A percentile compares a stretch with the other conserved stretches of the same genome.
These are phyloP conservation scores for Penicillium canariense DNA, from an alignment of 495 filamentous ascomycete genomes.

Conservation along the genomic window DNA sequence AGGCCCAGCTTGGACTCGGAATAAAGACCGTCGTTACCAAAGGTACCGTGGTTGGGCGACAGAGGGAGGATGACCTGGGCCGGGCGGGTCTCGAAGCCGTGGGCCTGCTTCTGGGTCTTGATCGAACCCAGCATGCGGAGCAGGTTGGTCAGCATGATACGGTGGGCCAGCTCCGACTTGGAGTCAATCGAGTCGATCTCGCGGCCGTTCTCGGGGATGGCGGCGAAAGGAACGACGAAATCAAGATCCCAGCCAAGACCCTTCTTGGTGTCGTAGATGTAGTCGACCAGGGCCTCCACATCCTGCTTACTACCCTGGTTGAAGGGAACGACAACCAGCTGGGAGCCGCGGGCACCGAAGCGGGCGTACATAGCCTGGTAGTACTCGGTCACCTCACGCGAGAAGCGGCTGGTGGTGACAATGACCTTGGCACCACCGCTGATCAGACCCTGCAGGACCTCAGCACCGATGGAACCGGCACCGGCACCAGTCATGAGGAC, in stretches of 20 bases:
- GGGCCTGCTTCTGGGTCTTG: slow-evolving; percentile 82
- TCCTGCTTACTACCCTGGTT: slow-evolving; percentile 99
- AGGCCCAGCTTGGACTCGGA: slow-evolving; percentile 96
- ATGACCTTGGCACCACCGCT: slow-evolving; percentile 94
- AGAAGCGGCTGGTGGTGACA: slow-evolving; percentile 95
- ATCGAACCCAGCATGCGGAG: slow-evolving; percentile 85
- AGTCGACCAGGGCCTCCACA: slow-evolving; percentile 86
- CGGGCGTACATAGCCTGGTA: slow-evolving; percentile 98
- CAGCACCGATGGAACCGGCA: slow-evolving; percentile 97
- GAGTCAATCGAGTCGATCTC: slow-evolving; percentile 98
- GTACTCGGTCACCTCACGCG: slow-evolving; percentile 96
- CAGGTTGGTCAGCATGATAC: slow-evolving; percentile 98
- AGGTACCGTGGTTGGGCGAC: slow-evolving; percentile 97
- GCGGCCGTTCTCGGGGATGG: slow-evolving; percentile 95
- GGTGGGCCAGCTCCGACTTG: slow-evolving; percentile 96
- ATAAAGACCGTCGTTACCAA: slow-evolving; percentile 96
- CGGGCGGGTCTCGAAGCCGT: slow-evolving; percentile 89
- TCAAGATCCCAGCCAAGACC: slow-evolving; percentile 98
- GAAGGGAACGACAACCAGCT: slow-evolving; percentile 96
- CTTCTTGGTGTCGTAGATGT: slow-evolving; percentile 96
- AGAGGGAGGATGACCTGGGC: slow-evolving; percentile 95
- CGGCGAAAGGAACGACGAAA: slow-evolving; percentile 93
- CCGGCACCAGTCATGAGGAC: slow-evolving; percentile 98
- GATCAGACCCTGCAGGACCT: slow-evolving; percentile 93
- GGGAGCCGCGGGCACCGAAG: slow-evolving; percentile 88